Evolutionary conservation across 140 eudicot genomes (phyloP).

Genomic region (Oenanthe javanica): DNA sequence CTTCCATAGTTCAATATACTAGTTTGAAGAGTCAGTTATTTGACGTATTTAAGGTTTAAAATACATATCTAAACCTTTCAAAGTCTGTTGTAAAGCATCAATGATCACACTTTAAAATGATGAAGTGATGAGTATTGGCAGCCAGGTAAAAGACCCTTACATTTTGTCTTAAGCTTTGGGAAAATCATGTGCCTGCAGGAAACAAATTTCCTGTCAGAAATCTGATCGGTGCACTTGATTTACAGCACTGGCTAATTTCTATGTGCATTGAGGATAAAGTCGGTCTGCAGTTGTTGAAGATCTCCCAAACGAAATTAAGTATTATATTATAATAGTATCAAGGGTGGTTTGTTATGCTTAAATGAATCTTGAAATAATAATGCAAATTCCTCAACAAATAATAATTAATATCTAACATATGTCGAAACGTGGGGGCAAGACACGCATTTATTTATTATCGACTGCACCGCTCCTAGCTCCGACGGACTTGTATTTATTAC

Average conservation of each 20-base stretch:
- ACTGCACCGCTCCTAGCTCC: conserved; percentile 70
- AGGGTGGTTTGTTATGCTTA: not conserved
- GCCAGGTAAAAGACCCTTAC: conserved; percentile 49
- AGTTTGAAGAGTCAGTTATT: not conserved
- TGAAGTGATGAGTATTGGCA: conserved; percentile 29
- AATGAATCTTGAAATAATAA: not conserved
- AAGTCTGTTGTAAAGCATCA: conserved; percentile 17
- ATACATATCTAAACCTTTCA: conserved; percentile 3
- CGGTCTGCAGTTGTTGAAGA: not conserved
- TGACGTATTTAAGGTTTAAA: not conserved
- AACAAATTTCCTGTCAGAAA: conserved; percentile 81
- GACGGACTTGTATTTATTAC: conserved; percentile 45
- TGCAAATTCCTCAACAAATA: not conserved
- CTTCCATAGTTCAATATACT: not conserved
- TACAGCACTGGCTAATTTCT: conserved; percentile 12
- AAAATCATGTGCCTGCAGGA: conserved; percentile 99
- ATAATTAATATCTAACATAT: not conserved
- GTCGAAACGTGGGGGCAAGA: not conserved
- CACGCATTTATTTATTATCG: conserved; percentile 14
- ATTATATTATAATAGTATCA: not conserved
- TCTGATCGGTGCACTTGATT: conserved; percentile 24
- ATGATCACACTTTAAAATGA: conserved; percentile 29
- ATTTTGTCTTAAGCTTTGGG: conserved; percentile 44
- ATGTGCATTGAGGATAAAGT: conserved; percentile 13
- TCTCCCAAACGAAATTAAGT: not conserved